Percentiles rank a stretch among this genome's conserved stretches.
These are phyloP conservation scores for Aristolochia fimbriata DNA, from an alignment of 164 flowering plant genomes.

Conservation along the genomic window DNA sequence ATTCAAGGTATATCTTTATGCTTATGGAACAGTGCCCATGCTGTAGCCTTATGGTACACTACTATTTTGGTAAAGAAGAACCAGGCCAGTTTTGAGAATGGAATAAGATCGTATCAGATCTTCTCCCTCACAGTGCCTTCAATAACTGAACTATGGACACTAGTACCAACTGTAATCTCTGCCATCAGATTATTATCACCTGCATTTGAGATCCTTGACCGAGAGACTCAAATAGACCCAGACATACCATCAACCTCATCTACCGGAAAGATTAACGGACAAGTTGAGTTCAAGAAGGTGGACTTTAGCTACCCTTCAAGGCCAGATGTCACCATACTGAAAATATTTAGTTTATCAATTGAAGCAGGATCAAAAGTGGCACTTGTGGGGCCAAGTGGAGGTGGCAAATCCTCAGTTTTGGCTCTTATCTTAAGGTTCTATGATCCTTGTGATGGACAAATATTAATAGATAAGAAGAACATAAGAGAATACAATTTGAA, in stretches of 20 bases:
- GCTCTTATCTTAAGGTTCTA: slow-evolving; percentile 58
- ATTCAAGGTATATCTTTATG: slow-evolving; percentile 59
- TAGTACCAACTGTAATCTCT: slow-evolving; percentile 56
- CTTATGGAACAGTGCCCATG: slow-evolving; percentile 70
- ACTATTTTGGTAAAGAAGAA: slow-evolving; percentile 33
- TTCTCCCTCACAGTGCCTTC: slow-evolving; percentile 76
- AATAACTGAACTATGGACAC: slow-evolving; percentile 64
- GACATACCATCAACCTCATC: slow-evolving; percentile 24
- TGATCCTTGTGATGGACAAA: slow-evolving; percentile 37
- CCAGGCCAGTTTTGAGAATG: slow-evolving; percentile 43
- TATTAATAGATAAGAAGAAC: slow-evolving; percentile 44
- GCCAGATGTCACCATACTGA: slow-evolving; percentile 40
- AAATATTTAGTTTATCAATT: slow-evolving; percentile 38
- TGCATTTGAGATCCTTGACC: slow-evolving; percentile 46
- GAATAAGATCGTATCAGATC: slow-evolving; percentile 66
- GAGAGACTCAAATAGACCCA: slow-evolving; percentile 50
- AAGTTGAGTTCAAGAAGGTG: slow-evolving; percentile 36
- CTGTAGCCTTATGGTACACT: slow-evolving; percentile 71
- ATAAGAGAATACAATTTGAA: slow-evolving; percentile 40
- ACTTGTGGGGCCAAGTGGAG: slow-evolving; percentile 73
- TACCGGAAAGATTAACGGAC: slow-evolving; percentile 28
- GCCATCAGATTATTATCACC: slow-evolving; percentile 49
- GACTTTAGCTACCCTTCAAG: slow-evolving; percentile 43
- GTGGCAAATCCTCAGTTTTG: slow-evolving; percentile 62
- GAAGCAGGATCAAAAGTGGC: slow-evolving; percentile 52